Percentiles rank a stretch among this genome's conserved stretches.
Conservation (phyloP, 129 eudicot species). For the Escallonia rubra region DNA sequence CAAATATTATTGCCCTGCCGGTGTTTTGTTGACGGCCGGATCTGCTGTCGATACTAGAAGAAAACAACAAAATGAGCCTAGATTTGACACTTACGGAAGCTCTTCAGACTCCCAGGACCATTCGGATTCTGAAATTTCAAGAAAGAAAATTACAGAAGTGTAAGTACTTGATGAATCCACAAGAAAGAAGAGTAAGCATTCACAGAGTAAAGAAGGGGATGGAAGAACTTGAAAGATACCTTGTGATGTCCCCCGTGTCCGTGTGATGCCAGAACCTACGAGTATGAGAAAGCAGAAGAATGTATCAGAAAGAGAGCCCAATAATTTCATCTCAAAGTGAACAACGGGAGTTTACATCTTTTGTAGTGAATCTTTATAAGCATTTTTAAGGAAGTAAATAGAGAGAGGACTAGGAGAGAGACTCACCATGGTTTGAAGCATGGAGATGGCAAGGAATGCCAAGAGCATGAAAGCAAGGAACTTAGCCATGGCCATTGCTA, state of each 20-base stretch:
- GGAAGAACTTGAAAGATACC: background rate
- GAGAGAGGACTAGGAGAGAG: too few species aligned
- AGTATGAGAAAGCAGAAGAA: background rate
- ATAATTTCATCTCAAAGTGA: background rate
- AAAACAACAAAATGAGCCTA: background rate
- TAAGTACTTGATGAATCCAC: background rate
- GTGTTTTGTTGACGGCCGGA: background rate
- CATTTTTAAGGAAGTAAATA: background rate
- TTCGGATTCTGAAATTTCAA: conserved; percentile 32
- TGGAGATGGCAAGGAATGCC: conserved; percentile 49
- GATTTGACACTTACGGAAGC: conserved; percentile 54
- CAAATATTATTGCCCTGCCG: too few species aligned
- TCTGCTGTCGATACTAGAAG: background rate
- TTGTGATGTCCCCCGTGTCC: background rate
- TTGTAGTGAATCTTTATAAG: background rate
- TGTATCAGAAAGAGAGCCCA: background rate
- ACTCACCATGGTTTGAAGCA: conserved; percentile 43
- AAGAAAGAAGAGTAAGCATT: background rate
- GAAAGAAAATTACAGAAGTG: conserved; percentile 6
- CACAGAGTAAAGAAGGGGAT: background rate
- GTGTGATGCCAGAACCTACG: background rate
- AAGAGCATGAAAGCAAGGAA: conserved; percentile 33
- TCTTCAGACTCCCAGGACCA: conserved; percentile 67
- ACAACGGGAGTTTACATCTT: background rate
- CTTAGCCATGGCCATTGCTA: conserved; percentile 45